A percentile compares a stretch with the other conserved stretches of the same genome.
phyloP scores from a whole-genome alignment of 1,139 yeast species.

The Kodamaea derodonti region DNA sequence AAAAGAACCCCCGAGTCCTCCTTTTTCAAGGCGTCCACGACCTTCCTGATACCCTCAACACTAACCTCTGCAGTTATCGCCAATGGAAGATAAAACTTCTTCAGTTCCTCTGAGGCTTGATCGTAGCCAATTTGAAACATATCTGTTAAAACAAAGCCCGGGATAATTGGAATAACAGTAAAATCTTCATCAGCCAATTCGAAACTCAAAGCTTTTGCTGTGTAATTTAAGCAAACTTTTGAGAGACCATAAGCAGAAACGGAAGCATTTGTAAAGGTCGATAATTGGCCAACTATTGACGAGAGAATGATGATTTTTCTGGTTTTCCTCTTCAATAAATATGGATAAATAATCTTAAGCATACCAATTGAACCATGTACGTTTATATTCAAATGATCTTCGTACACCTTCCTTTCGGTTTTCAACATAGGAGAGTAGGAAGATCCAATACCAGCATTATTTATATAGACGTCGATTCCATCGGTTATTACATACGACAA shows the following conservation, averaged over 20 bases:
- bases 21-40: not conserved
- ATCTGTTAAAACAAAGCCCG: conserved; percentile 30
- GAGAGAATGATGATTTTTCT: conserved; percentile 6
- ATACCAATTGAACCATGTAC: conserved; percentile 4
- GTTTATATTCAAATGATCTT: conserved; percentile 3
- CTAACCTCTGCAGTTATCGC: not conserved
- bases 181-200: conserved; percentile 21
- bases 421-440: conserved; percentile 1
- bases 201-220: conserved; percentile 16
- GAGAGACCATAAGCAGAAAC: conserved; percentile 24
- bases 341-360: conserved; percentile 2
- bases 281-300: conserved; percentile 5
- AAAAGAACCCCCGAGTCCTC: not conserved
- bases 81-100: not conserved
- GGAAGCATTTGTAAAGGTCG: conserved; percentile 2
- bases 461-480: conserved; percentile 4
- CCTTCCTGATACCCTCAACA: not conserved
- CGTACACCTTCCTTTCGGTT: conserved; percentile 1
- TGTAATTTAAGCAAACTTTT: conserved; percentile 26
- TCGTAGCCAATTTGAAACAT: conserved; percentile 21
- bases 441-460: conserved; percentile 4
- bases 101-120: not conserved
- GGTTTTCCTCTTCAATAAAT: conserved; percentile 4
- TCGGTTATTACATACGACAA: conserved; percentile 2
- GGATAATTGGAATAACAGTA: conserved; percentile 23